Evolutionary conservation across 2,329 filamentous ascomycete genomes (phyloP), one percentile per base, ranked within the genome.

Genomic region (Penicillium brasilianum): DNA sequence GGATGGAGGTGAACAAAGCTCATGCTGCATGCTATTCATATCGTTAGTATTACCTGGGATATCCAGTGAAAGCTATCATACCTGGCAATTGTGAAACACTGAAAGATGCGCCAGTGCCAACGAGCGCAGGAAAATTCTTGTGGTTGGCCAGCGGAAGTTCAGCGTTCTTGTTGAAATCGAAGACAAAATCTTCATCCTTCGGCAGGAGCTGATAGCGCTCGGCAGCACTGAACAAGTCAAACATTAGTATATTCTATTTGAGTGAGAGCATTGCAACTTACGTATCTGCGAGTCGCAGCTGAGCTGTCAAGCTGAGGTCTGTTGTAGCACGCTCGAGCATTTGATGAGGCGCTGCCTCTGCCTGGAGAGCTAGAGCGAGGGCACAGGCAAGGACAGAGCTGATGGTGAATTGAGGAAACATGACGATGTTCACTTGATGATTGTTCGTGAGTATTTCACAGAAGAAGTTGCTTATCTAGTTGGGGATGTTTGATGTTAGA

Each of bases 121-220:
- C 25, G 20, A 49, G 46, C 2, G 46, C 46, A 18, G 46, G 46
- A 11, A 49, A 49, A 9, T 16, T 49, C 16, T 32, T 32, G 46
- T 2, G 28, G n/a, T 49, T 32, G 46, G 46, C 46, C 14, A 49
- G 11, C 1, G 46, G 46, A 13, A 34, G n/a, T 18, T 18, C 28
- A 41, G 39, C 7, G 46, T 32, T 49, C 11, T 49, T 30, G 25
- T 32, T 49, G 28, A 49, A 49, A n/a, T 49, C 46, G 6, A 32
- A 49, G 28, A 49, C 25, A 32, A 49, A 49, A 10, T 49, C 46
- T 34, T 49, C 46, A 32, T 49, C 46, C 28, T 32, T 49, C 7
- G 28, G 46, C 8, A 49, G 25, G 16, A 49, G 46, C n/a, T n/a
- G 28, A 32, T 49, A 49, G 28, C 46, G 46, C 2, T 49, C 46